Evolutionary conservation across 2,329 filamentous ascomycete species (phyloP).

Genomic region (Catunica adiposa): DNA sequence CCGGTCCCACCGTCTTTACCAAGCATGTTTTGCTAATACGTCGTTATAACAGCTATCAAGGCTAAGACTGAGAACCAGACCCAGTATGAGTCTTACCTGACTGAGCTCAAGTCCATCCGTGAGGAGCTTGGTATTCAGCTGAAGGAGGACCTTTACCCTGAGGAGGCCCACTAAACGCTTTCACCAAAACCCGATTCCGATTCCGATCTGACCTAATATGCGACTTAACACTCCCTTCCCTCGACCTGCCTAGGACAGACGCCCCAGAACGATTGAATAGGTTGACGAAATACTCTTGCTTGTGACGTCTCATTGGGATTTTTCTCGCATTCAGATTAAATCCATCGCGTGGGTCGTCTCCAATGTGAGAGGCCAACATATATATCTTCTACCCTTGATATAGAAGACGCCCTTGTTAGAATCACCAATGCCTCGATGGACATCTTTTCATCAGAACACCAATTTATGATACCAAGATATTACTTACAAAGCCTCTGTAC

Average conservation of each 20-base stretch:
- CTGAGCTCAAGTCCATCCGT: slow-evolving; percentile 79
- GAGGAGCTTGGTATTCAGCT: slow-evolving; percentile 84
- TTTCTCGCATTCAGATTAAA: slow-evolving; percentile 5
- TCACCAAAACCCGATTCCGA: slow-evolving; percentile 5
- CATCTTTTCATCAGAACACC: background rate
- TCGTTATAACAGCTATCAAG: slow-evolving; percentile 58
- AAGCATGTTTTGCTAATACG: background rate
- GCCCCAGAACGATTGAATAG: slow-evolving; percentile 2
- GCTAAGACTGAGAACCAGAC: slow-evolving; percentile 97
- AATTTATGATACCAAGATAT: slow-evolving; percentile 2
- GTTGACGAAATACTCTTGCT: background rate
- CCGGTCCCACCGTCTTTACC: background rate
- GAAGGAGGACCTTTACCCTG: slow-evolving; percentile 85
- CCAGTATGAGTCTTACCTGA: slow-evolving; percentile 93
- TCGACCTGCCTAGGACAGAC: slow-evolving; percentile 4
- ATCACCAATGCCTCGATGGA: background rate
- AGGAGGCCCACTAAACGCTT: slow-evolving; percentile 33
- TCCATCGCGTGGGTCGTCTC: background rate
- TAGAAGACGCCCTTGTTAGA: background rate
- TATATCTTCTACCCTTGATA: background rate
- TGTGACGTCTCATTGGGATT: slow-evolving; percentile 2
- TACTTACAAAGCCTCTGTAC: background rate
- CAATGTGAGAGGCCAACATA: background rate
- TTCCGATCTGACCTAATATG: background rate
- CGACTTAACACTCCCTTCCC: background rate